Base-by-base conservation (phyloP, 176 grass and related monocot species). In the Carex kokanica region DNA sequence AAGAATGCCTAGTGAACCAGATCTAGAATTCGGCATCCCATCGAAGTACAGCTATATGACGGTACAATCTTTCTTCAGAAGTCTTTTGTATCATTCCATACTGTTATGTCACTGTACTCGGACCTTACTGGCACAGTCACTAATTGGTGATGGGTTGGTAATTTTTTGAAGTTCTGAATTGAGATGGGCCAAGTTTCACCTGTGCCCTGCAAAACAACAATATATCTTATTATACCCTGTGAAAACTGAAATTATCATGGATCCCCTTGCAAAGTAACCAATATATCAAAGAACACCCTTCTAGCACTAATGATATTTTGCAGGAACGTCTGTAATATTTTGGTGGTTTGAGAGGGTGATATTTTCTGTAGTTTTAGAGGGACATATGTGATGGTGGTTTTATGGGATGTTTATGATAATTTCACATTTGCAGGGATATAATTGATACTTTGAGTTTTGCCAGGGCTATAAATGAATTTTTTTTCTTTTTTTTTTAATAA, bases 11-110 rank as follows among this genome's bases (percentile, higher is more conserved):
- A 99, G 86, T 86, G 97, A 99, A 86, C 83, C 93, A 25, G 81
- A 82, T 70, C 55, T 83, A 86, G 93, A 99, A 89, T 99, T 96
- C 86, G 93, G 86, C 80, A 96, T 99, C 83, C 97, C 91, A 78
- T 96, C 93, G 78, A 85, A 96, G 49, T 99, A 99, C 60, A 89
- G 78, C 88, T 99, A 93, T 73, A 99, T 99, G 97, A 99, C 93
- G 89, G 97, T 96, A 60, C 64, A 78, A 86, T 88, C 54, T 73
- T 62, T 31, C 54, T 56, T 59, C 23, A 25, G 23, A 27, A 65
- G 7, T 45, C 75, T 18, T 83, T 67, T 83, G 34, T 62, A 47
- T 20, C 43, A 81, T 31, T 51, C 60, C 70, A 16, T 70, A 70
- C 49, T 77, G 24, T 55, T 55, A 31, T 29, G 7, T 20, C 23